A percentile compares a stretch with the other conserved stretches of the same genome.
Evolutionary conservation across 805 yeast species (phyloP).

Genomic region (Barnettozyma populi): DNA sequence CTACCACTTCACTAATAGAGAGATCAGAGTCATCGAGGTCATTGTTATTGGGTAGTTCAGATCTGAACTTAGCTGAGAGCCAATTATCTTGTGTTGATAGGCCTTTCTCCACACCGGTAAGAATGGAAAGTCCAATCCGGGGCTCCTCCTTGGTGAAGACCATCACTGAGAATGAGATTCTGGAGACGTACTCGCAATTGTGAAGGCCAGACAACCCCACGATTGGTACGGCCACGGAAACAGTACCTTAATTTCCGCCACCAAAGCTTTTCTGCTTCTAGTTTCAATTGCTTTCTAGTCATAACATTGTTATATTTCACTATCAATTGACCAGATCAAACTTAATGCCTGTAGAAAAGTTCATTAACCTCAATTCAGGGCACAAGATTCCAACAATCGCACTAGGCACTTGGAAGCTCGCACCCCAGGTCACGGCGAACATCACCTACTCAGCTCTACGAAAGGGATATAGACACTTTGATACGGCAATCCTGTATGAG

Average conservation of each 20-base stretch:
- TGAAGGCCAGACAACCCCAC: constrained; percentile 1
- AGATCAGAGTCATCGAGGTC: background rate
- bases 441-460: constrained; percentile 53
- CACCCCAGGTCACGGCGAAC: constrained; percentile 32
- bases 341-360: constrained; percentile 9
- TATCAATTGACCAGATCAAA: background rate
- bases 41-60: background rate
- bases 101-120: background rate
- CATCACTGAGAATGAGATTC: constrained; percentile 6
- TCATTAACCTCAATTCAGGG: constrained; percentile 44
- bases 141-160: background rate
- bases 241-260: no score
- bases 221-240: background rate
- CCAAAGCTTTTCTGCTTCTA: background rate
- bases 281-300: no score
- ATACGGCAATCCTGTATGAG: constrained; percentile 62
- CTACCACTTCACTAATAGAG: background rate
- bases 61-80: background rate
- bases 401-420: constrained; percentile 47
- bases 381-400: constrained; percentile 50
- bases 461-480: constrained; percentile 69
- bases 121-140: background rate
- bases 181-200: constrained; percentile 3
- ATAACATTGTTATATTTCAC: background rate
- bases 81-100: background rate